phyloP scores from a whole-genome alignment of 495 filamentous ascomycete genomes.

The Penicillium waksmanii region DNA sequence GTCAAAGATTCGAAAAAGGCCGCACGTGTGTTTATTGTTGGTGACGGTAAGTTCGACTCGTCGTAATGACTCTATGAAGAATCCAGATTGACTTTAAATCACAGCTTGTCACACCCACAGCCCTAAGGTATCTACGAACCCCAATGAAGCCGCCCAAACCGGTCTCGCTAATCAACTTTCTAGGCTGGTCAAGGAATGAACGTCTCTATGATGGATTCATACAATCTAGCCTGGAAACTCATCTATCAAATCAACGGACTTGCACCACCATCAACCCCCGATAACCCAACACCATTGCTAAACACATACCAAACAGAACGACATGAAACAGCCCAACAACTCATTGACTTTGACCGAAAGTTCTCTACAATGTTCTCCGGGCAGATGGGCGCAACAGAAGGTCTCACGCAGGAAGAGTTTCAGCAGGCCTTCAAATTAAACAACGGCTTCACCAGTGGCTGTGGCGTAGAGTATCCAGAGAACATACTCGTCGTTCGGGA shows the following conservation, averaged over 20 bases:
- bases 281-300: conserved; percentile 54
- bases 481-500: conserved; percentile 37
- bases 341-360: conserved; percentile 72
- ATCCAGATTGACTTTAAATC: background rate
- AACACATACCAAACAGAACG: conserved; percentile 72
- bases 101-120: conserved; percentile 60
- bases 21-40: conserved; percentile 60
- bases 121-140: conserved; percentile 56
- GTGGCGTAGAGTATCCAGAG: conserved; percentile 46
- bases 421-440: conserved; percentile 46
- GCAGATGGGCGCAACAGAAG: conserved; percentile 41
- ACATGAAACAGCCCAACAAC: conserved; percentile 66
- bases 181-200: conserved; percentile 89
- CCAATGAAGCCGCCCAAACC: background rate
- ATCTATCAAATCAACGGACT: conserved; percentile 67
- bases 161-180: background rate
- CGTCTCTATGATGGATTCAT: conserved; percentile 78
- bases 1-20: conserved; percentile 43
- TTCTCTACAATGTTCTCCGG: conserved; percentile 55
- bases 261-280: conserved; percentile 35
- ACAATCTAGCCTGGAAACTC: conserved; percentile 85
- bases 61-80: background rate
- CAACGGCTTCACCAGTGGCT: conserved; percentile 49
- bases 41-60: conserved; percentile 45
- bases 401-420: conserved; percentile 53